These are phyloP conservation scores for Hyphopichia pseudoburtonii DNA, from an alignment of 1,139 yeast species.

Conservation along the genomic window DNA sequence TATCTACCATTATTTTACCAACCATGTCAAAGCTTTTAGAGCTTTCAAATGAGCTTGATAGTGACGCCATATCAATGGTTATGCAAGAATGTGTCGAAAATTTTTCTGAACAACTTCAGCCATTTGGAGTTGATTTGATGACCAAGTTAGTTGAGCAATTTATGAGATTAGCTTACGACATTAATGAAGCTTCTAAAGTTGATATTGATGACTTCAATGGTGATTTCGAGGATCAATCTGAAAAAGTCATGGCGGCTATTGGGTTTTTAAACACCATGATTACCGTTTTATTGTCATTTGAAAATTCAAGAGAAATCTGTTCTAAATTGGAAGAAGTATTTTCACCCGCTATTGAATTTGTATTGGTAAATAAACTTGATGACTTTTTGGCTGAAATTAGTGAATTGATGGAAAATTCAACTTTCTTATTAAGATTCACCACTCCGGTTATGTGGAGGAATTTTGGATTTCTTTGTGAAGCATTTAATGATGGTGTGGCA, in stretches of 20 bases:
- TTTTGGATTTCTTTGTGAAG: conserved; percentile 53
- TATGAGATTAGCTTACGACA: conserved; percentile 68
- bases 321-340: conserved; percentile 69
- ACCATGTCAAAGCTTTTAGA: conserved; percentile 79
- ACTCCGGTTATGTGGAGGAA: conserved; percentile 78
- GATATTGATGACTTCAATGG: conserved; percentile 47
- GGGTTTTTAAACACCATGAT: conserved; percentile 87
- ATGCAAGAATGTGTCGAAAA: conserved; percentile 96
- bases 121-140: conserved; percentile 89
- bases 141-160: conserved; percentile 78
- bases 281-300: conserved; percentile 83
- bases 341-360: conserved; percentile 69
- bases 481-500: conserved; percentile 58
- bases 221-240: conserved; percentile 55
- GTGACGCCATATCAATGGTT: conserved; percentile 83
- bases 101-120: conserved; percentile 85
- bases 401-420: conserved; percentile 82
- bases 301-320: conserved; percentile 70
- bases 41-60: conserved; percentile 79
- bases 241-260: conserved; percentile 83
- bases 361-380: conserved; percentile 62
- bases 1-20: conserved; percentile 69
- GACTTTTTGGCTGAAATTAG: conserved; percentile 82
- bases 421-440: conserved; percentile 70
- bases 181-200: conserved; percentile 58